Conservation (phyloP, 2,329 filamentous ascomycete genomes). For the Fusarium illudens region DNA sequence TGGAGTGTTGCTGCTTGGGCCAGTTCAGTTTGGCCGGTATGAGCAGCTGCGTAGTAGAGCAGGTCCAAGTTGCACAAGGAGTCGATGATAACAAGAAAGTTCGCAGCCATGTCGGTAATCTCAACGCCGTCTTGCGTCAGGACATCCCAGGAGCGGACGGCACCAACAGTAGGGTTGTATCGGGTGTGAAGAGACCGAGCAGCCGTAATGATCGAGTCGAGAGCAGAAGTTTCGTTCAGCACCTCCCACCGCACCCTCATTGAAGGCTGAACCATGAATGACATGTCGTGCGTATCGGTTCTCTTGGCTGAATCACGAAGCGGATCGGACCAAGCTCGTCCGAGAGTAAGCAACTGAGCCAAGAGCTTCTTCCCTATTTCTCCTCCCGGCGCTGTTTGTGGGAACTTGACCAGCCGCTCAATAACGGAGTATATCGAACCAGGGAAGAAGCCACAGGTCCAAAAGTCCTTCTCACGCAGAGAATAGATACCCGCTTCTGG, state of each 20-base stretch:
- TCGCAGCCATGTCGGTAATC: slow-evolving; percentile 42
- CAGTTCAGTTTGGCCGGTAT: slow-evolving; percentile 41
- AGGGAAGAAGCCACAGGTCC: slow-evolving; percentile 53
- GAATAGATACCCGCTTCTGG: slow-evolving; percentile 24
- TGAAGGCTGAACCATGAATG: slow-evolving; percentile 61
- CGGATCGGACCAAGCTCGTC: slow-evolving; percentile 47
- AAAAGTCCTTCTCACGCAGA: slow-evolving; percentile 37
- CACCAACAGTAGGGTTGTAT: slow-evolving; percentile 53
- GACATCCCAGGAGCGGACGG: slow-evolving; percentile 60
- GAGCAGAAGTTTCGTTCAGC: slow-evolving; percentile 48
- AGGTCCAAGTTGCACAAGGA: slow-evolving; percentile 52
- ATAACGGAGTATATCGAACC: slow-evolving; percentile 48
- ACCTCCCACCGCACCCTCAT: slow-evolving; percentile 60
- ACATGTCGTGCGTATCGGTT: slow-evolving; percentile 63
- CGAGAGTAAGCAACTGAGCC: slow-evolving; percentile 27
- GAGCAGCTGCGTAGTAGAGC: slow-evolving; percentile 47
- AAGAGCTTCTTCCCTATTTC: slow-evolving; percentile 34
- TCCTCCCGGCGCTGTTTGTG: slow-evolving; percentile 28
- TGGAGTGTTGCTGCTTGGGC: slow-evolving; percentile 48
- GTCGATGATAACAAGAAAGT: slow-evolving; percentile 54
- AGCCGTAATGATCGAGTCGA: slow-evolving; percentile 53
- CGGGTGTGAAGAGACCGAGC: slow-evolving; percentile 54
- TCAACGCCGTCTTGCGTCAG: slow-evolving; percentile 42
- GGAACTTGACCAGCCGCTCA: slow-evolving; percentile 46
- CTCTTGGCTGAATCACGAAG: slow-evolving; percentile 45